A percentile compares a stretch with the other conserved stretches of the same genome.
Conservation (phyloP, 208 protist genomes). For the Kentomonas sorsogonicus region DNA sequence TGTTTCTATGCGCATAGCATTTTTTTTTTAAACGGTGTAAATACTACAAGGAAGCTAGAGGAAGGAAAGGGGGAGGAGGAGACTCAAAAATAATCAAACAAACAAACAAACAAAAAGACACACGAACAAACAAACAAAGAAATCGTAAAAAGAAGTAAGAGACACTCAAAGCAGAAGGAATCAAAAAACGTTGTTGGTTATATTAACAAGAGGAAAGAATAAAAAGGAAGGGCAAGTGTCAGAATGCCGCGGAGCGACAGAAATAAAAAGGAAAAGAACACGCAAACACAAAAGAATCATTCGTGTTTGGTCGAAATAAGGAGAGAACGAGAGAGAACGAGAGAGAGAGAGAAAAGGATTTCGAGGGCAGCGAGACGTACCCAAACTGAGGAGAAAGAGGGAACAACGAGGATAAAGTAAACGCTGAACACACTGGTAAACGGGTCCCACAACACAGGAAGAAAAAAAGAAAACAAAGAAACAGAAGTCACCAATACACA, state of each 20-base stretch:
- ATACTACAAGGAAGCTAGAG: neutral
- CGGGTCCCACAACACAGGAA: too few species aligned
- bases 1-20: too few species aligned
- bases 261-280: too few species aligned
- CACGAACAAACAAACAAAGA: slow-evolving; percentile 2
- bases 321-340: neutral
- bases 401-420: neutral
- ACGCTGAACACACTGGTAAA: neutral
- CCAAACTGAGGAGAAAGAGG: neutral
- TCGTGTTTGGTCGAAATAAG: neutral
- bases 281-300: neutral
- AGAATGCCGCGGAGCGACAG: too few species aligned
- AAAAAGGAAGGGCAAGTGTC: too few species aligned
- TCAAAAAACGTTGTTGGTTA: neutral
- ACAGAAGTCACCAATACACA: too few species aligned
- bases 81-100: slow-evolving; percentile 3
- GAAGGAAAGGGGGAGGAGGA: slow-evolving; percentile 1
- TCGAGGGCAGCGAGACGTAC: neutral
- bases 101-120: slow-evolving; percentile 9
- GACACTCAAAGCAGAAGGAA: neutral
- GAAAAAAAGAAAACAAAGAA: neutral
- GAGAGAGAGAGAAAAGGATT: neutral
- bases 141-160: neutral
- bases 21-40: too few species aligned
- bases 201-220: slow-evolving; percentile 6